phyloP scores from a whole-genome alignment of 192 early-diverging fungal species.

The Glomus cerebriforme region DNA sequence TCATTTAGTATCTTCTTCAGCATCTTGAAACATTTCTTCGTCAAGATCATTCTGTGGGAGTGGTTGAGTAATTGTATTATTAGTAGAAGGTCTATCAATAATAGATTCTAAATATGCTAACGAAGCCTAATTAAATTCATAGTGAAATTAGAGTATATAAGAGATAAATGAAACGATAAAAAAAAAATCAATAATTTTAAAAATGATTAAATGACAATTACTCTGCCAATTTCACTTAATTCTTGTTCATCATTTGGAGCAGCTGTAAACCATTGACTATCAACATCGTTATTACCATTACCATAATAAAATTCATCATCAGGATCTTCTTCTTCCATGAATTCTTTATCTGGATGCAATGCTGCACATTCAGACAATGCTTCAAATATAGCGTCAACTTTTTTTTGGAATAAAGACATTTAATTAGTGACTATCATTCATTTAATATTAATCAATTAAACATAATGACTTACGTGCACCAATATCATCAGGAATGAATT shows the following conservation, averaged over 20 bases:
- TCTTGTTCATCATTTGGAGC: slow-evolving; percentile 42
- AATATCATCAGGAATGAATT: slow-evolving; percentile 58
- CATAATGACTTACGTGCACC: slow-evolving; percentile 45
- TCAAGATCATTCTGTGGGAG: background rate
- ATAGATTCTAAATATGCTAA: slow-evolving; percentile 23
- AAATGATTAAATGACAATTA: background rate
- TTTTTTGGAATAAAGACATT: background rate
- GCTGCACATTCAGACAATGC: slow-evolving; percentile 63
- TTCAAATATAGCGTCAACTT: slow-evolving; percentile 65
- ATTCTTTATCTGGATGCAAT: slow-evolving; percentile 62
- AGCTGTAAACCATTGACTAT: slow-evolving; percentile 29
- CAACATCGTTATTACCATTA: slow-evolving; percentile 9
- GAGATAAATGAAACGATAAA: background rate
- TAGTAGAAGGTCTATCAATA: background rate
- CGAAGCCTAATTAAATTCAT: background rate
- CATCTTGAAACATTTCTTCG: slow-evolving; percentile 30
- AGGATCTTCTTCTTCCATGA: slow-evolving; percentile 41
- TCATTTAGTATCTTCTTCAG: slow-evolving; percentile 12
- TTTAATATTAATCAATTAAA: background rate
- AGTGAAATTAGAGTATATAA: background rate
- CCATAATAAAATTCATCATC: slow-evolving; percentile 34
- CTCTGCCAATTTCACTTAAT: slow-evolving; percentile 41
- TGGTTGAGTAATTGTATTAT: background rate
- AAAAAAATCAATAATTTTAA: background rate
- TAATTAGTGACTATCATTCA: background rate